phyloP scores from a whole-genome alignment of 768 basidiomycete species.

The Hericium alpestre region DNA sequence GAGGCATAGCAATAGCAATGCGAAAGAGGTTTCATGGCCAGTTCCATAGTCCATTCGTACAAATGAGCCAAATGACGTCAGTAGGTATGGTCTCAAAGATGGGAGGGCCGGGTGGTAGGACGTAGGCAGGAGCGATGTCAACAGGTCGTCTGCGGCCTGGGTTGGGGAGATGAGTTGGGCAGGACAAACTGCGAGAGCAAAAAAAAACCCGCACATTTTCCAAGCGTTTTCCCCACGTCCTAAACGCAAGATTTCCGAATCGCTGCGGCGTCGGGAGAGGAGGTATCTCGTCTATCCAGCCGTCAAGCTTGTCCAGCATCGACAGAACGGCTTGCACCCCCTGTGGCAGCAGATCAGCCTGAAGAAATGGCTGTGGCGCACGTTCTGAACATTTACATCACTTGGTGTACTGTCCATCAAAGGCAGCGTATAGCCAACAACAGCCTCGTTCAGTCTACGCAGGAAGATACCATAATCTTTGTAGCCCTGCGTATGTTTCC shows the following conservation, averaged over 20 bases:
- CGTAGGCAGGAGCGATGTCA: conserved; percentile 37
- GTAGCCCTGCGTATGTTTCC: conserved; percentile 65
- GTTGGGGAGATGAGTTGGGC: conserved; percentile 1
- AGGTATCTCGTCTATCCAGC: conserved; percentile 78
- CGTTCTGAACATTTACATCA: conserved; percentile 14
- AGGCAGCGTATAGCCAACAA: conserved; percentile 55
- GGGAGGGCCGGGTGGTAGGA: conserved; percentile 37
- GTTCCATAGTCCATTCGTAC: conserved; percentile 92
- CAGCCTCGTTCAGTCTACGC: conserved; percentile 64
- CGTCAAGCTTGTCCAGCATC: conserved; percentile 55
- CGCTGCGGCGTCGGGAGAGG: conserved; percentile 64
- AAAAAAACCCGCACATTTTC: conserved; percentile 46
- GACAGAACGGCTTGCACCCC: conserved; percentile 23
- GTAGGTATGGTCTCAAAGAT: conserved; percentile 67
- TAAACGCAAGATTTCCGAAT: conserved; percentile 87
- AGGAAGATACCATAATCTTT: conserved; percentile 67
- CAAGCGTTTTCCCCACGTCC: conserved; percentile 71
- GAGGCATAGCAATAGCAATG: conserved; percentile 63
- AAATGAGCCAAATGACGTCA: conserved; percentile 83
- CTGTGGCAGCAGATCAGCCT: background rate
- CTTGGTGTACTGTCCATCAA: conserved; percentile 18
- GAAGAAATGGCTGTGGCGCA: background rate
- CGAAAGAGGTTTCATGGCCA: conserved; percentile 89
- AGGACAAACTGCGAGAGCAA: conserved; percentile 3
- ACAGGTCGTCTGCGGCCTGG: conserved; percentile 46